phyloP scores from a whole-genome alignment of 2,329 filamentous ascomycete genomes.

The Claviceps humidiphila region DNA sequence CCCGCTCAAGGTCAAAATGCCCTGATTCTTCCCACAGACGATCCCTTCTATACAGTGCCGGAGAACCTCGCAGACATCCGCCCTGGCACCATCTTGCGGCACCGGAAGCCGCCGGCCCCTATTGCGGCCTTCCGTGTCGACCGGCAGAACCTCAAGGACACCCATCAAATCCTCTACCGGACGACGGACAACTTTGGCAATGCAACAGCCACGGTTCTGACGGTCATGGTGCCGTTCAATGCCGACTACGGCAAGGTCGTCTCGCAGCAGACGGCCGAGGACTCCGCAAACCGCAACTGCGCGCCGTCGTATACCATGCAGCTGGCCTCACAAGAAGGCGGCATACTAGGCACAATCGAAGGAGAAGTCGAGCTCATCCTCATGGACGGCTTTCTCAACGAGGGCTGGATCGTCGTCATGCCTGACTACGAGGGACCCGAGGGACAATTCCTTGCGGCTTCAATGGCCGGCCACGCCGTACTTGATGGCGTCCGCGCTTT shows the following conservation, averaged over 20 bases:
- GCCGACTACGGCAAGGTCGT: slow-evolving; percentile 18
- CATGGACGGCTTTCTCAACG: slow-evolving; percentile 18
- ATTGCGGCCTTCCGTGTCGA: slow-evolving; percentile 8
- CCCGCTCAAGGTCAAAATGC: background rate
- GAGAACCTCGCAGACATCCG: background rate
- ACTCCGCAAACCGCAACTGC: slow-evolving; percentile 25
- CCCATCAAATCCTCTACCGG: slow-evolving; percentile 25
- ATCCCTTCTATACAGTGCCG: slow-evolving; percentile 10
- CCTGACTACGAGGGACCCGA: slow-evolving; percentile 33
- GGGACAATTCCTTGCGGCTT: slow-evolving; percentile 27
- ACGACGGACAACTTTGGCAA: slow-evolving; percentile 22
- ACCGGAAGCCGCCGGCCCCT: slow-evolving; percentile 5
- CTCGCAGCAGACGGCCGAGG: slow-evolving; percentile 28
- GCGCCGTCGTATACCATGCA: slow-evolving; percentile 14
- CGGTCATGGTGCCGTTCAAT: slow-evolving; percentile 23
- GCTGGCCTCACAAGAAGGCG: slow-evolving; percentile 8
- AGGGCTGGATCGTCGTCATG: slow-evolving; percentile 36
- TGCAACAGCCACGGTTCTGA: slow-evolving; percentile 23
- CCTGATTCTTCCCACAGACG: background rate
- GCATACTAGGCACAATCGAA: slow-evolving; percentile 23
- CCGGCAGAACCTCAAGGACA: slow-evolving; percentile 8
- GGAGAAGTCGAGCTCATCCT: slow-evolving; percentile 12
- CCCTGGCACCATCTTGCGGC: slow-evolving; percentile 7
- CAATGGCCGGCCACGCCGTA: slow-evolving; percentile 27
- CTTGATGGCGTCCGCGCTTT: slow-evolving; percentile 31